These are phyloP conservation scores for Euclidium syriacum DNA, from an alignment of 345 rosid genomes.

Conservation along the genomic window DNA sequence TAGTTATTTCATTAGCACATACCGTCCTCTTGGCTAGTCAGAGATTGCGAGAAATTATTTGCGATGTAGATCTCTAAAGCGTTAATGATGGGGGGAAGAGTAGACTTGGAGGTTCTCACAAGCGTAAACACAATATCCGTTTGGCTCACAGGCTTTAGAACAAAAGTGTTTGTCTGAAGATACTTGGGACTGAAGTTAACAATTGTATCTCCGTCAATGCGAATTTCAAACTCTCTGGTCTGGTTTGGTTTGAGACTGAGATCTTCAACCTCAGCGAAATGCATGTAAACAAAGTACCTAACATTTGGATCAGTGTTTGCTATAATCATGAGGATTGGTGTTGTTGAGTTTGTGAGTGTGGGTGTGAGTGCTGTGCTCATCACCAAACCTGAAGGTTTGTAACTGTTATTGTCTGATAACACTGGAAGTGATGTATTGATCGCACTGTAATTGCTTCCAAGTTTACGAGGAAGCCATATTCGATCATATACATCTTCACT, in stretches of 20 bases:
- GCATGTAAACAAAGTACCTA: constrained; percentile 33
- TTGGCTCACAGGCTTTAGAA: constrained; percentile 12
- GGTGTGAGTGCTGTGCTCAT: constrained; percentile 36
- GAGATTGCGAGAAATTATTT: constrained; percentile 9
- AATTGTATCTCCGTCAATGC: constrained; percentile 1
- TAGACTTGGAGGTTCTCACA: constrained; percentile 16
- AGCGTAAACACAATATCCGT: not conserved
- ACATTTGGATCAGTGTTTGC: not conserved
- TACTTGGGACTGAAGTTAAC: constrained; percentile 22
- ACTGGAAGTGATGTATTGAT: constrained; percentile 8
- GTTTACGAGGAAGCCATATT: constrained; percentile 26
- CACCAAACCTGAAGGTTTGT: constrained; percentile 19
- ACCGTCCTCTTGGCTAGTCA: constrained; percentile 35
- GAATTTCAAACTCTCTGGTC: constrained; percentile 29
- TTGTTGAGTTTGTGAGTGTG: constrained; percentile 13
- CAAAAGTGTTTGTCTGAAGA: constrained; percentile 18
- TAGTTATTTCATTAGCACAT: not conserved
- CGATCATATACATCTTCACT: constrained; percentile 35
- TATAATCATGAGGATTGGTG: not conserved
- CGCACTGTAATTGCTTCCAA: not conserved
- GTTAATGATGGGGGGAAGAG: constrained; percentile 33
- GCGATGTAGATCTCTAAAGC: constrained; percentile 28
- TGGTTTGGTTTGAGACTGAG: constrained; percentile 23
- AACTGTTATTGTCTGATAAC: not conserved
- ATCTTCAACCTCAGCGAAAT: constrained; percentile 45